These are phyloP conservation scores for Malus hybrid DNA, from an alignment of 331 rosid species.

Conservation along the genomic window DNA sequence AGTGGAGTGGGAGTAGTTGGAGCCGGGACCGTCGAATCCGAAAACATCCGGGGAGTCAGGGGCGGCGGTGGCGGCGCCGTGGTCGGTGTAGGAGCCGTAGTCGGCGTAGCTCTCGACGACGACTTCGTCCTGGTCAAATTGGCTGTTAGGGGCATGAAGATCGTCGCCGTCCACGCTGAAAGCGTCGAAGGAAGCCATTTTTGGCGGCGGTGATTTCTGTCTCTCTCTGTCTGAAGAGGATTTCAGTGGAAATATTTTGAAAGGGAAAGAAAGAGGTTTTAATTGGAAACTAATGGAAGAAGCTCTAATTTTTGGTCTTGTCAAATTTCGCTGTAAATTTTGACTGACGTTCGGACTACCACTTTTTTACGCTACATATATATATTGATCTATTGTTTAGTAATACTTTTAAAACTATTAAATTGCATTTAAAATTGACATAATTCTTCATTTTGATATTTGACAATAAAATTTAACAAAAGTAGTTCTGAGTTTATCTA, in stretches of 20 bases:
- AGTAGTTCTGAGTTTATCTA: no score
- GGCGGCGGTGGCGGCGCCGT: slow-evolving; percentile 25
- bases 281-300: slow-evolving; percentile 5
- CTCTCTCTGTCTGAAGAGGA: slow-evolving; percentile 14
- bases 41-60: slow-evolving; percentile 57
- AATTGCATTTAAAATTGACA: no score
- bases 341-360: no score
- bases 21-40: slow-evolving; percentile 68
- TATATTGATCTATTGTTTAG: no score
- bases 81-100: slow-evolving; percentile 56
- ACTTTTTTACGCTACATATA: no score
- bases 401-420: no score
- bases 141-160: slow-evolving; percentile 37
- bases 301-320: neutral
- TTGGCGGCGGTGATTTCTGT: neutral
- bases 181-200: slow-evolving; percentile 79
- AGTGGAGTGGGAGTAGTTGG: slow-evolving; percentile 55
- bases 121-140: slow-evolving; percentile 30
- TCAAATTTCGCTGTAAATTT: neutral
- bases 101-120: slow-evolving; percentile 53
- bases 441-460: no score
- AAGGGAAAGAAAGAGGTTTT: neutral
- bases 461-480: no score
- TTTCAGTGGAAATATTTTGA: neutral
- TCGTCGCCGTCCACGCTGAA: slow-evolving; percentile 72